phyloP scores from a whole-genome alignment of 495 filamentous ascomycete genomes.

The Astrothelium macrocarpum region DNA sequence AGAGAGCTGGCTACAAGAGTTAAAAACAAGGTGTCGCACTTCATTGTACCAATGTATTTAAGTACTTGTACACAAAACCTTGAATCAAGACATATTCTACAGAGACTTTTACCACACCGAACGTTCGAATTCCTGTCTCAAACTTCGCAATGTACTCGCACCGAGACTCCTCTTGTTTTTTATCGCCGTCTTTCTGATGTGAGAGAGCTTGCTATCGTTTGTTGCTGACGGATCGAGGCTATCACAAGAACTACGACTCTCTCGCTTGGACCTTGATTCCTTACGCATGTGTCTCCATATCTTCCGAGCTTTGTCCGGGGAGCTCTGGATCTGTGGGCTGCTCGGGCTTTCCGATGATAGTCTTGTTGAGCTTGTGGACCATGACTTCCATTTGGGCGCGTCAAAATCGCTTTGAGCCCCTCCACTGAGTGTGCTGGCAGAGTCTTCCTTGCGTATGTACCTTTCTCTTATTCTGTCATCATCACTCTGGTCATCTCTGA shows the following conservation, averaged over 20 bases:
- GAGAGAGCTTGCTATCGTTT: background rate
- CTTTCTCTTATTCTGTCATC: background rate
- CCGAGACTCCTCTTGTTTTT: background rate
- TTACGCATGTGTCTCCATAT: slow-evolving; percentile 2
- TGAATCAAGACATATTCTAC: background rate
- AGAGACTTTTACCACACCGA: background rate
- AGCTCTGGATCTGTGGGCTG: background rate
- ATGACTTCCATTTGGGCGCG: background rate
- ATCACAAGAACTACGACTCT: background rate
- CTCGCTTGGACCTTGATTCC: background rate
- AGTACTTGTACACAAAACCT: too few species aligned
- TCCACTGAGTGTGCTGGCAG: background rate
- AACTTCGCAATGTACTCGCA: background rate
- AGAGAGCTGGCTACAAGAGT: too few species aligned
- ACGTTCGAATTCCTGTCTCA: background rate
- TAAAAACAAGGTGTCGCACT: too few species aligned
- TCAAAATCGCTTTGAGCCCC: background rate
- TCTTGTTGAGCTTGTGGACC: background rate
- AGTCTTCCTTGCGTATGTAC: background rate
- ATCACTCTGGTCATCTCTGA: background rate
- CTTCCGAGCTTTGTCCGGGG: background rate
- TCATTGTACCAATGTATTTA: too few species aligned
- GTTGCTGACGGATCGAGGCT: background rate
- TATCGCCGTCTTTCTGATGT: background rate
- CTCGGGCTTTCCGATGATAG: background rate